Base-by-base conservation (phyloP, 192 early-diverging fungal species). In the Umbelopsis isabellina region DNA sequence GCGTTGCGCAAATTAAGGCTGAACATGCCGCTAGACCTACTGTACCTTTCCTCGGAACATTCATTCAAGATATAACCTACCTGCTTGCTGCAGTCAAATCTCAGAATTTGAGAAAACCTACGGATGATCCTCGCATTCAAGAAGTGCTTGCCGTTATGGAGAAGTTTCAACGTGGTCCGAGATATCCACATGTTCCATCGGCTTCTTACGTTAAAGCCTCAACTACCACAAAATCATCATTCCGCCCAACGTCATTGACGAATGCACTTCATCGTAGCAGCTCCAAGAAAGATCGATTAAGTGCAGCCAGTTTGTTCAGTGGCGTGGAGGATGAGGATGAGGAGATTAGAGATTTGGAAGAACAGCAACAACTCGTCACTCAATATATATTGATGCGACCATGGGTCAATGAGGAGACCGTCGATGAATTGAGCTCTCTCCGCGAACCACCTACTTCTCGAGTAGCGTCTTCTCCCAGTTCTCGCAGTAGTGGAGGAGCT, bases 1-100 rank as follows among this genome's bases (percentile, higher is more conserved):
- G 35, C 20, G 68, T 71, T 20, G 48, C 68, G 4, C 48, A 46
- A 2, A 74, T 76, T 52, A 70, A 74, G 22, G 66, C 67, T 16
- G 71, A 75, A 46, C 75, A 83, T 52, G 73, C 66, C 53, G 47
- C 80, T 66, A 73, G 87, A 47, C 90, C 92, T 3, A 86, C 83
- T 46, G 82, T 94, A 12, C 92, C 92, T 3, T 94, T 89, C 76
- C 72, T 94, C 23, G 92, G 92, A 37, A 85, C 91, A 6, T 88
- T 91, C 78, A 88, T 92, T 21, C 90, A 91, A 73, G 92, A 94
- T 58, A 84, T 86, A 27, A 91, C 91, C 8, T 94, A 93, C 70
- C 77, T 93, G 21, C 66, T 90, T 6, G 90, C 89, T 1, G 84
- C 87, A 2, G 83, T 84, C 58, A 91, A 91, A 46, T 84, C 84